Evolutionary conservation across 2,329 filamentous ascomycete genomes (phyloP).

Genomic region (Dactylellina sp.): DNA sequence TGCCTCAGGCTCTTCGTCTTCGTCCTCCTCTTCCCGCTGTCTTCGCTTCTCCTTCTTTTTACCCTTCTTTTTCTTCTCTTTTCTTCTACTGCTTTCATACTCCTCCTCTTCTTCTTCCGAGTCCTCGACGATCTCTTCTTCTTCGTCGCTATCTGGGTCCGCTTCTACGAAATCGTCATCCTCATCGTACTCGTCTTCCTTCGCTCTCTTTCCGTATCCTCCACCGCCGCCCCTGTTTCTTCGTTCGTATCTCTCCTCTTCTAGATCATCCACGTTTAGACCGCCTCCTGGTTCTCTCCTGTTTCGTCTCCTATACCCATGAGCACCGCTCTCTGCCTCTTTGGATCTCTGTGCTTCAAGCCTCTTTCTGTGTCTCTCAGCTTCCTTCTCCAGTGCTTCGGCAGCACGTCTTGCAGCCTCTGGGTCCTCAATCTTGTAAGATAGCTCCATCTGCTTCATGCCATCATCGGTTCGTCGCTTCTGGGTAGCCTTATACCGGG

Average conservation of each 20-base stretch:
- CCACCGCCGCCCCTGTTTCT: constrained; percentile 65
- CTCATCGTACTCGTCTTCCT: constrained; percentile 69
- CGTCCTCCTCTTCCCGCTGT: constrained; percentile 55
- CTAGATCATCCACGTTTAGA: constrained; percentile 70
- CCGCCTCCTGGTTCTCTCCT: constrained; percentile 65
- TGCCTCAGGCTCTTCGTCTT: constrained; percentile 59
- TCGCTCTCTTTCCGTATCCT: constrained; percentile 67
- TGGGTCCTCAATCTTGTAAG: constrained; percentile 66
- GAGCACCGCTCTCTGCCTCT: constrained; percentile 69
- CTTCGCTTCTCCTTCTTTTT: constrained; percentile 57
- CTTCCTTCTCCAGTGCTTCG: constrained; percentile 68
- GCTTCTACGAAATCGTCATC: constrained; percentile 67
- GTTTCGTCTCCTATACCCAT: constrained; percentile 18
- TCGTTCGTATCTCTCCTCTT: constrained; percentile 69
- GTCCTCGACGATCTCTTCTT: constrained; percentile 60
- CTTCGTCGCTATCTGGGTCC: constrained; percentile 62
- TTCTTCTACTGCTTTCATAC: constrained; percentile 60
- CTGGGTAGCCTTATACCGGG: constrained; percentile 66
- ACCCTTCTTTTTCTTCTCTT: constrained; percentile 51
- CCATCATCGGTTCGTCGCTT: constrained; percentile 66
- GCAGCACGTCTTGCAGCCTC: constrained; percentile 72
- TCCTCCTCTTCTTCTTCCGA: constrained; percentile 59
- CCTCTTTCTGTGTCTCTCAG: constrained; percentile 66
- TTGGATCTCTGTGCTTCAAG: constrained; percentile 67
- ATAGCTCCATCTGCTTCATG: constrained; percentile 51